Conservation (phyloP, 2,329 filamentous ascomycete genomes). For the Beauveria sp. region DNA sequence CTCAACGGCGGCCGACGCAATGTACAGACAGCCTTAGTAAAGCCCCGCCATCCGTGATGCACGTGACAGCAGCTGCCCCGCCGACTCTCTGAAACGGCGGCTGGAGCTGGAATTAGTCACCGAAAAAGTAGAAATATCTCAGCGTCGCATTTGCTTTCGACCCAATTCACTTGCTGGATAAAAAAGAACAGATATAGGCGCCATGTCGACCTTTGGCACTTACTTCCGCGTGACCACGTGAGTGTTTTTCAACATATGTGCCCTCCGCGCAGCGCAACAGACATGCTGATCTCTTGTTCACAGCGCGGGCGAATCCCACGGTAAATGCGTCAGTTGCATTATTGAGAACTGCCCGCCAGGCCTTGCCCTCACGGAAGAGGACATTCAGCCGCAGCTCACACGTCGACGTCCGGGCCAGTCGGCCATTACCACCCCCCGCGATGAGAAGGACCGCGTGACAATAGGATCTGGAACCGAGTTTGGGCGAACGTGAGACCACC, state of each 20-base stretch:
- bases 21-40: background rate
- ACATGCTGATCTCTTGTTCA: constrained; percentile 7
- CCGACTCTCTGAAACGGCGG: background rate
- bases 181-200: constrained; percentile 9
- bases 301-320: constrained; percentile 63
- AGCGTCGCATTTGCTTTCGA: background rate
- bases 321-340: constrained; percentile 87
- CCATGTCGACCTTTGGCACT: constrained; percentile 78
- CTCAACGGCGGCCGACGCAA: background rate
- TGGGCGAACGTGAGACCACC: constrained; percentile 53
- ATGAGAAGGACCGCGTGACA: constrained; percentile 85
- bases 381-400: constrained; percentile 93
- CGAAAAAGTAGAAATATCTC: background rate
- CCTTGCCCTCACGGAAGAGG: constrained; percentile 73
- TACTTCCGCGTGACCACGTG: constrained; percentile 78
- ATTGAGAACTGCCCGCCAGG: constrained; percentile 88
- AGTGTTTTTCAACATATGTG: constrained; percentile 23
- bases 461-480: constrained; percentile 92
- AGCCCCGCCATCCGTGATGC: background rate
- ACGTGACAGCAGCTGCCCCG: background rate
- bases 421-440: constrained; percentile 80
- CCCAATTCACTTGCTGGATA: background rate
- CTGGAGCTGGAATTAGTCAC: background rate
- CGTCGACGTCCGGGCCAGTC: constrained; percentile 84
- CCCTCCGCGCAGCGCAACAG: background rate